A percentile compares a stretch with the other conserved stretches of the same genome.
Evolutionary conservation across 2,329 filamentous ascomycete species (phyloP).

Genomic region (Ophiocordyceps australis): DNA sequence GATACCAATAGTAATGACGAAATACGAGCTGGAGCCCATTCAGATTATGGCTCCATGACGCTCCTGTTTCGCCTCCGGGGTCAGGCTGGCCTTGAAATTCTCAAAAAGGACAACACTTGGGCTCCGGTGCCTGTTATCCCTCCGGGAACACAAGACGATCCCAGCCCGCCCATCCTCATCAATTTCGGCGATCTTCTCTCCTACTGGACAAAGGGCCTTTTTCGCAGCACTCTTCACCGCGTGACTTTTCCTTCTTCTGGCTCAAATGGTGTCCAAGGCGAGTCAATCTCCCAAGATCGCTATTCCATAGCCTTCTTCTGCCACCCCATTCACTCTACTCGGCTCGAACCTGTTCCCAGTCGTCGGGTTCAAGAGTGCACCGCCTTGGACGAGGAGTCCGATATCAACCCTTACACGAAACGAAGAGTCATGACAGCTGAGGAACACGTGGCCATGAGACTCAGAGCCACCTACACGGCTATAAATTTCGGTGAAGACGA

Average conservation of each 20-base stretch:
- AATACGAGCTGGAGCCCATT: conserved; percentile 80
- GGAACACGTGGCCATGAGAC: conserved; percentile 43
- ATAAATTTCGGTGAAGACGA: too few species aligned
- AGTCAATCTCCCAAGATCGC: conserved; percentile 29
- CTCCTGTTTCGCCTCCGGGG: conserved; percentile 73
- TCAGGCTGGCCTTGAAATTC: conserved; percentile 75
- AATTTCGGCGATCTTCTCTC: conserved; percentile 52
- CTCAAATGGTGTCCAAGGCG: conserved; percentile 15
- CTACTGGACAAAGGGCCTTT: conserved; percentile 80
- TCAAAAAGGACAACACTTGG: conserved; percentile 37
- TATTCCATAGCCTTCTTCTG: conserved; percentile 55
- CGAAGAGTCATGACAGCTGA: conserved; percentile 41
- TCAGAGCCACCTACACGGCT: conserved; percentile 39
- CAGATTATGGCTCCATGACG: conserved; percentile 60
- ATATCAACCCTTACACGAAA: conserved; percentile 28
- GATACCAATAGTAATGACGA: conserved; percentile 31
- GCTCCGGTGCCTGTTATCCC: conserved; percentile 50
- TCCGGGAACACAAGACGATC: conserved; percentile 35
- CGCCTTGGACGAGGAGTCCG: conserved; percentile 9
- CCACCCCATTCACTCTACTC: conserved; percentile 36
- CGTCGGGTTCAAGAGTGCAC: conserved; percentile 27
- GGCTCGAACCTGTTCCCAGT: conserved; percentile 41
- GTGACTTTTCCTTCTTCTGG: conserved; percentile 47
- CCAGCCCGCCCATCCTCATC: conserved; percentile 61
- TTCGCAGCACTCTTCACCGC: conserved; percentile 77